Evolutionary conservation across 2,329 filamentous ascomycete species (phyloP).

Genomic region (Aspergillus cejpii): DNA sequence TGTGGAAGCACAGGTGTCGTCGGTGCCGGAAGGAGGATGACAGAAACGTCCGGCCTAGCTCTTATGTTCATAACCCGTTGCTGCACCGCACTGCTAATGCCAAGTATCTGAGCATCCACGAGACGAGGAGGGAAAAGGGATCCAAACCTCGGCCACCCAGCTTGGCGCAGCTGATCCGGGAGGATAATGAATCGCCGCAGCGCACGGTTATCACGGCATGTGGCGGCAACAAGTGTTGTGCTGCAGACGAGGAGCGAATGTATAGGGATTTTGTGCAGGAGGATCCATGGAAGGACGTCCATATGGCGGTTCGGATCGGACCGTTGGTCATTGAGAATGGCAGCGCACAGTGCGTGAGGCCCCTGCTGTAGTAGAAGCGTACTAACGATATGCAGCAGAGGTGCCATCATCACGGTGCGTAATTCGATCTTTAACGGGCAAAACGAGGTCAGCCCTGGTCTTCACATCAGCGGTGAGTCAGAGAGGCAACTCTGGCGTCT

Average conservation of each 20-base stretch:
- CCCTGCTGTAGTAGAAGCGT: background rate
- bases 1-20: background rate
- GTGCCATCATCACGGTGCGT: conserved; percentile 11
- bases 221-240: conserved; percentile 4
- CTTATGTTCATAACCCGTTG: background rate
- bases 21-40: background rate
- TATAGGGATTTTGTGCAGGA: conserved; percentile 26
- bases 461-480: background rate
- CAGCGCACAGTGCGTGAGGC: conserved; percentile 29
- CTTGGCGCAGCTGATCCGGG: conserved; percentile 1
- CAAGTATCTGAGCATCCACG: conserved; percentile 4
- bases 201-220: background rate
- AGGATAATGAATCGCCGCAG: background rate
- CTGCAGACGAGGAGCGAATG: conserved; percentile 20
- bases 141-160: background rate
- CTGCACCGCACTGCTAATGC: background rate
- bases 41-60: background rate
- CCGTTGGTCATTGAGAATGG: conserved; percentile 41
- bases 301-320: conserved; percentile 38
- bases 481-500: conserved; percentile 8
- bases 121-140: background rate
- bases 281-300: conserved; percentile 37
- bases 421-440: conserved; percentile 11
- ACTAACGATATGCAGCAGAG: conserved; percentile 6
- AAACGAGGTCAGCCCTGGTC: background rate